Evolutionary conservation across 352 stramenopile species (phyloP), one percentile per base, ranked within the genome.

Genomic region (Paralagenidium karlingii): DNA sequence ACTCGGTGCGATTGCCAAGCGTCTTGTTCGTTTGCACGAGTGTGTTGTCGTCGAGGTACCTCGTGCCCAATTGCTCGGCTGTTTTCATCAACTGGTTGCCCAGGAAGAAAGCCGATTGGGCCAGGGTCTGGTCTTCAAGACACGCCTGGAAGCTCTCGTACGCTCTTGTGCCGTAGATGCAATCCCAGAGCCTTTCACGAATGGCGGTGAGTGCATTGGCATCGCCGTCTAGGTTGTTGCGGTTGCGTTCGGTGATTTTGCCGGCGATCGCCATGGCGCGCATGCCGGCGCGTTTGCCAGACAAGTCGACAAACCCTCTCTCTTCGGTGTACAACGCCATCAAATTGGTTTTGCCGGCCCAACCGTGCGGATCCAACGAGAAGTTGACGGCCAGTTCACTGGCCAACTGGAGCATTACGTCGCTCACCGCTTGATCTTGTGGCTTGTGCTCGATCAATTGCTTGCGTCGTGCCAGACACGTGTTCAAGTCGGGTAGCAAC

Each of bases 121-220:
- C 24, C 5, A 43, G 21, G 6, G 24, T 26, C 24, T 43, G 24
- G 15, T 26, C 24, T 9, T 19, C 22, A 7, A 43, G 37, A 18
- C 37, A 43, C 13, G 20, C 37, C 8, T 40, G 24, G 8, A 32
- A 18, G 5, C 24, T 18, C 9, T 5, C 37, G 8, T 8, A 8
- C 6, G 24, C n/a, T n/a, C n/a, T n/a, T n/a, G n/a, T n/a, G n/a
- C n/a, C n/a, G n/a, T n/a, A 26, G 11, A 24, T 7, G 7, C 38
- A 45, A 10, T 15, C 24, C 38, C 38, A 45, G 5, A 45, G 12
- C 13, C 18, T 19, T 21, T 45, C 38, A 8, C 38, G 38, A 11
- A 45, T 13, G 9, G 38, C 38, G 26, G 38, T 37, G 25, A 45
- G 37, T n/a, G n/a, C 37, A 19, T 43, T 43, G 24, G 33, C 24